Evolutionary conservation across 116 monocot species (phyloP), one percentile per base, ranked within the genome.

Genomic region (Trichopus zeylanicus): DNA sequence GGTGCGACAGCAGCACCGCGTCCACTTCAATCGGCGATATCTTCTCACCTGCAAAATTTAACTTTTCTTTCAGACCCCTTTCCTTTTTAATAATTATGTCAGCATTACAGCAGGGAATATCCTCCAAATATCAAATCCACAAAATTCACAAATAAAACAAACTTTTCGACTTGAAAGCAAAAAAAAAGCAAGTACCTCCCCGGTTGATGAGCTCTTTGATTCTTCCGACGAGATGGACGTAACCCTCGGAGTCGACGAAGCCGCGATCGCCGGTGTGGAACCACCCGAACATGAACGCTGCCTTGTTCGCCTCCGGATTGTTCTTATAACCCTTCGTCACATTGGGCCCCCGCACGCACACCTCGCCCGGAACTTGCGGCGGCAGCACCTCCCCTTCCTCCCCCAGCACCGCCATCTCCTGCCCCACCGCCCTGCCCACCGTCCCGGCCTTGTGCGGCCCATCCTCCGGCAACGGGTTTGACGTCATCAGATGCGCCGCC

Each of bases 201-300:
- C 97, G 81, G 62, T 98, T 98, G 65, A 98, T 85, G 46, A 98
- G 85, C 73, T 98, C 98, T 70, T 98, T 98, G 79, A 98, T 98
- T 13, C 98, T 61, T 6, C 91, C 98, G 28, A 91, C 98, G 38
- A 98, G 75, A 65, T 73, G 79, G 21, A 98, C 59, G 57, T 85
- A 91, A 0, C 98, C 91, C 22, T 91, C 98, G 4, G 61, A 61
- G 63, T 98, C 98, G 3, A 98, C 3, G 31, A 55, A 85, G 16
- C 84, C 98, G 18, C 85, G 13, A 38, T 85, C 98, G 29, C 98
- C 98, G 16, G 98, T 88, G 59, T 98, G 98, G 49, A 98, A 98
- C 98, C 98, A 98, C 26, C 75, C 98, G 67, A 81, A 85, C 58
- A 30, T 15, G 64, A 91, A 98, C 3, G 91, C 97, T 7, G 65